A percentile compares a stretch with the other conserved stretches of the same genome.
These are phyloP conservation scores for Solanum pinnatisectum DNA, from an alignment of 257 asterid genomes.

Conservation along the genomic window DNA sequence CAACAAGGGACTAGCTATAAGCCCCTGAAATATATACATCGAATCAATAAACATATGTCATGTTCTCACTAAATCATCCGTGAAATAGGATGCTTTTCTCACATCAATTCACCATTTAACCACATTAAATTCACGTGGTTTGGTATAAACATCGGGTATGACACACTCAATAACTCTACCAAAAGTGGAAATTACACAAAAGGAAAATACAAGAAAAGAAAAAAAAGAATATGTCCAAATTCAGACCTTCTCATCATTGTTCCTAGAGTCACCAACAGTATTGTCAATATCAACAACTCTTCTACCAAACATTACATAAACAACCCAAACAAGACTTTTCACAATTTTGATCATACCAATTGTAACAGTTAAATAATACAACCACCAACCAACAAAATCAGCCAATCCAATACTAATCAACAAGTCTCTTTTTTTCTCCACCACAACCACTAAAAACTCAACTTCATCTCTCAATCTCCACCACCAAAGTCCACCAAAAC, in stretches of 20 bases:
- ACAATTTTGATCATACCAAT: constrained; percentile 42
- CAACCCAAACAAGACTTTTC: constrained; percentile 18
- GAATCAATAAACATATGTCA: not conserved
- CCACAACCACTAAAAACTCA: constrained; percentile 56
- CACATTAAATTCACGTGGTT: not conserved
- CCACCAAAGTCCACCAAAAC: constrained; percentile 76
- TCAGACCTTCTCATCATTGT: constrained; percentile 36
- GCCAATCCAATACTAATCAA: constrained; percentile 34
- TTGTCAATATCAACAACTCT: not conserved
- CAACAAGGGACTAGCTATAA: not conserved
- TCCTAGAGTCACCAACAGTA: not conserved
- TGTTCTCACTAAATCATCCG: not conserved
- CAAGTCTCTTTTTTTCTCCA: constrained; percentile 42
- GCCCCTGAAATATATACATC: not conserved
- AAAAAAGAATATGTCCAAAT: too few relatives aligned
- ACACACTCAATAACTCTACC: not conserved
- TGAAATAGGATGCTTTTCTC: not conserved
- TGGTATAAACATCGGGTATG: not conserved
- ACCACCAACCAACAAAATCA: constrained; percentile 64
- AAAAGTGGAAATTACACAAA: not conserved
- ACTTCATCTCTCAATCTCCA: constrained; percentile 78
- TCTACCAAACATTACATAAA: not conserved
- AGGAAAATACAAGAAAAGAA: not conserved
- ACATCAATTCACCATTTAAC: not conserved
- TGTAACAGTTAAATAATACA: constrained; percentile 49